Evolutionary conservation across 2,329 filamentous ascomycete genomes (phyloP).

Genomic region (Tolypocladium ophioglossoides): DNA sequence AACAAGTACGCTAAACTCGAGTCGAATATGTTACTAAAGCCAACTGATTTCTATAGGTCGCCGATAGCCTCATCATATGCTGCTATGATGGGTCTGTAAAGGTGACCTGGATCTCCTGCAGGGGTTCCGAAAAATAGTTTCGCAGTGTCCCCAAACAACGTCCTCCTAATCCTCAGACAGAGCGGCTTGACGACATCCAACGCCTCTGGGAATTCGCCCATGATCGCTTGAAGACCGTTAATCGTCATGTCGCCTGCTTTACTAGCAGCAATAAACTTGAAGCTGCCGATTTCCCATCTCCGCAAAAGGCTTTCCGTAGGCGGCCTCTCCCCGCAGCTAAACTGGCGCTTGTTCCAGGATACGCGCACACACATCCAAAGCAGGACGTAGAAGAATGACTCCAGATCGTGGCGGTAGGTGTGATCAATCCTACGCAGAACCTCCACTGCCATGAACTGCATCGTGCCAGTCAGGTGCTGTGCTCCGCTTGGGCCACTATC

Average conservation of each 20-base stretch:
- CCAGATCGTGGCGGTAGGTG: constrained; percentile 10
- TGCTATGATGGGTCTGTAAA: constrained; percentile 6
- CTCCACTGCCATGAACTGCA: constrained; percentile 23
- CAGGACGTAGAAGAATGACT: constrained; percentile 5
- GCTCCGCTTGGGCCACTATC: constrained; percentile 11
- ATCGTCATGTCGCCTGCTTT: constrained; percentile 5
- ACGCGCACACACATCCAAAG: constrained; percentile 9
- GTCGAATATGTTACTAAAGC: too few relatives aligned
- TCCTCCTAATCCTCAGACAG: constrained; percentile 5
- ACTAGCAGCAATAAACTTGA: neutral
- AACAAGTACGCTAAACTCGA: too few relatives aligned
- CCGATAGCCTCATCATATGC: constrained; percentile 5
- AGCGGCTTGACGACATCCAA: constrained; percentile 8
- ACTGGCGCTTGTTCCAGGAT: constrained; percentile 2
- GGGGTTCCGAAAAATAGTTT: constrained; percentile 5
- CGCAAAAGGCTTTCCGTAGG: neutral
- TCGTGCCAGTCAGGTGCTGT: constrained; percentile 16
- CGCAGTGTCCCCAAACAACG: neutral
- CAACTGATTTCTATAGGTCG: neutral
- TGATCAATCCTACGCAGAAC: constrained; percentile 18
- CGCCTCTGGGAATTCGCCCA: constrained; percentile 7
- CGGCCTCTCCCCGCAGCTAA: neutral
- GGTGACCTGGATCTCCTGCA: constrained; percentile 4
- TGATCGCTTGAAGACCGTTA: constrained; percentile 1
- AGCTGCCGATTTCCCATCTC: constrained; percentile 5